phyloP scores from a whole-genome alignment of 805 yeast species.

The Allodekkera sacchari region DNA sequence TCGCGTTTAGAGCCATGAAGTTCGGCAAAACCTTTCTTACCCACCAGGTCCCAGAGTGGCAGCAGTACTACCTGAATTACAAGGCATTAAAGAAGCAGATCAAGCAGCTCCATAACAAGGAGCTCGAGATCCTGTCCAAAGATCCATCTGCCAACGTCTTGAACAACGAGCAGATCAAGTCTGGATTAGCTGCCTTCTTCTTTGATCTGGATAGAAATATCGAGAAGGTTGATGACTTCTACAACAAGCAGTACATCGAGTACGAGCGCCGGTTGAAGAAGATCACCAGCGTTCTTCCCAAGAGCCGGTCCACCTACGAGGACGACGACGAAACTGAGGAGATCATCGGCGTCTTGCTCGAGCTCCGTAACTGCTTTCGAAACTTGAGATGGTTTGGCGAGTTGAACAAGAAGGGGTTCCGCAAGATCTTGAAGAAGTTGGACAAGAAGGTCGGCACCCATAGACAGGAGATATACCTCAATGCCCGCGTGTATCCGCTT shows the following conservation, averaged over 20 bases:
- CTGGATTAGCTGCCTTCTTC: slow-evolving; percentile 58
- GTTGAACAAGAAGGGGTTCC: slow-evolving; percentile 81
- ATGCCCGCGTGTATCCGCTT: slow-evolving; percentile 61
- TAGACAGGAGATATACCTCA: slow-evolving; percentile 48
- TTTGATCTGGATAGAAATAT: slow-evolving; percentile 72
- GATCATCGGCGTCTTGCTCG: slow-evolving; percentile 58
- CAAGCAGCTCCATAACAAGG: slow-evolving; percentile 47
- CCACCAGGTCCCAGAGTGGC: slow-evolving; percentile 95
- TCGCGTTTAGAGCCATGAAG: slow-evolving; percentile 40
- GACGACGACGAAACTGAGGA: slow-evolving; percentile 56
- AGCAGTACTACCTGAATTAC: slow-evolving; percentile 72
- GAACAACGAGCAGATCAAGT: slow-evolving; percentile 34
- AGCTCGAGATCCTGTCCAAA: slow-evolving; percentile 23
- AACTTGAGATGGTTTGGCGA: slow-evolving; percentile 93
- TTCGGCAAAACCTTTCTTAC: slow-evolving; percentile 72
- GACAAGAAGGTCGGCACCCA: slow-evolving; percentile 73
- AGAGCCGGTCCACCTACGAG: slow-evolving; percentile 6
- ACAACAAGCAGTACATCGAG: slow-evolving; percentile 62
- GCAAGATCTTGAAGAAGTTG: slow-evolving; percentile 80
- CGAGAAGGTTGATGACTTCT: slow-evolving; percentile 75
- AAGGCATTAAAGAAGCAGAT: slow-evolving; percentile 76
- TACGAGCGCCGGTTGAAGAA: slow-evolving; percentile 61
- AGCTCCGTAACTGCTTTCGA: slow-evolving; percentile 65
- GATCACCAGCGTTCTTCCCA: slow-evolving; percentile 30
- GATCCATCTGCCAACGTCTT: slow-evolving; percentile 25